Evolutionary conservation across 768 basidiomycete genomes (phyloP).

Genomic region (Termitomyces titanicus): DNA sequence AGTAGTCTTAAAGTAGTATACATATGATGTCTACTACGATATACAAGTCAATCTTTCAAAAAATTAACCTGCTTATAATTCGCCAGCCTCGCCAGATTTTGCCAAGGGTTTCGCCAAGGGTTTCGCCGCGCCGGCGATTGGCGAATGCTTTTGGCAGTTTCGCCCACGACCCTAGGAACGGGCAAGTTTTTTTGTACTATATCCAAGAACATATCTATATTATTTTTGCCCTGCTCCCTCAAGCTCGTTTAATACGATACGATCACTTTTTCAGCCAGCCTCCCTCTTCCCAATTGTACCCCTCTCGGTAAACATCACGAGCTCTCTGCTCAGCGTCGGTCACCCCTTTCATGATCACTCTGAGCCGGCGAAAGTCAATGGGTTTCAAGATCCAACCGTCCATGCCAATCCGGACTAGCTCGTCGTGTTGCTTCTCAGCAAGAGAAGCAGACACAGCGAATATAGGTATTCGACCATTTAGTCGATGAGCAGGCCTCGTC

Average conservation of each 20-base stretch:
- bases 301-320: constrained; percentile 47
- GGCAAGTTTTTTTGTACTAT: no score
- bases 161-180: no score
- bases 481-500: constrained; percentile 36
- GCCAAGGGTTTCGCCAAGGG: no score
- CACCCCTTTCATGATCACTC: constrained; percentile 55
- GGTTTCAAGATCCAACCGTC: constrained; percentile 87
- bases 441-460: constrained; percentile 82
- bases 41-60: no score
- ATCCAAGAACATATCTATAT: no score
- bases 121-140: no score
- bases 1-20: no score
- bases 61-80: no score
- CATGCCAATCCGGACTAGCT: constrained; percentile 53
- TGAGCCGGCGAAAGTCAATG: constrained; percentile 70
- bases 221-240: no score
- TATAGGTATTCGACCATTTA: constrained; percentile 71
- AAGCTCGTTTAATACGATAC: not conserved
- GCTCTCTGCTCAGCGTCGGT: constrained; percentile 47
- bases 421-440: constrained; percentile 49
- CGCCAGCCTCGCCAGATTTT: no score
- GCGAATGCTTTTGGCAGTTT: no score
- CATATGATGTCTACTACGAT: no score
- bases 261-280: constrained; percentile 47
- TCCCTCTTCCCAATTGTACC: constrained; percentile 58